Conservation (phyloP, 768 basidiomycete species). For the Agaricus blazei region DNA sequence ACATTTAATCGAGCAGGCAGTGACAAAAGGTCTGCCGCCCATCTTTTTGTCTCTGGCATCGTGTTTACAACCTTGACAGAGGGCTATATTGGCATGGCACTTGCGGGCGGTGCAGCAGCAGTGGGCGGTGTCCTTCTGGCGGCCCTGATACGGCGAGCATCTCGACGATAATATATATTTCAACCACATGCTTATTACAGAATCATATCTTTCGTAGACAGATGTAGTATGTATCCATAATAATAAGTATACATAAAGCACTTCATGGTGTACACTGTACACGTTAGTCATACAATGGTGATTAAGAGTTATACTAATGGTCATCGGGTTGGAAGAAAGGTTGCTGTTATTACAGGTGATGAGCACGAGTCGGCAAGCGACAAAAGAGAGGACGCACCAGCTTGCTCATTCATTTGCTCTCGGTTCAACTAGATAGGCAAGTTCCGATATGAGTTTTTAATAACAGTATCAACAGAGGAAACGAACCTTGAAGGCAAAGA, state of each 20-base stretch:
- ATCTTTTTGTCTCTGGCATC: neutral
- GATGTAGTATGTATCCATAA: slow-evolving; percentile 5
- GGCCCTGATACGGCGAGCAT: slow-evolving; percentile 80
- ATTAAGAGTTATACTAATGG: neutral
- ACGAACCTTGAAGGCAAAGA: slow-evolving; percentile 75
- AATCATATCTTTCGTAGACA: neutral
- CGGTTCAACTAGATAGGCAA: slow-evolving; percentile 35
- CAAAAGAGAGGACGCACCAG: slow-evolving; percentile 38
- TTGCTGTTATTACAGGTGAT: slow-evolving; percentile 22
- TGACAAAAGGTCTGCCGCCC: slow-evolving; percentile 62
- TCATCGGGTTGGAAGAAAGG: slow-evolving; percentile 58
- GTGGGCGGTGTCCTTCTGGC: slow-evolving; percentile 72
- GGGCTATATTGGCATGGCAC: slow-evolving; percentile 98
- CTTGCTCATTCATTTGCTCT: slow-evolving; percentile 65
- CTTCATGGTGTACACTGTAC: neutral
- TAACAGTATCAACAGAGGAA: neutral
- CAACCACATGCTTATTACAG: neutral
- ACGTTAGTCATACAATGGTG: neutral
- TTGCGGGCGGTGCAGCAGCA: slow-evolving; percentile 88
- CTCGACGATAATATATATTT: slow-evolving; percentile 37
- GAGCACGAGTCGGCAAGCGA: slow-evolving; percentile 6
- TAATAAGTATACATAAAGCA: slow-evolving; percentile 4
- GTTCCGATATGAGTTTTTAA: neutral
- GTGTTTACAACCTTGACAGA: slow-evolving; percentile 41
- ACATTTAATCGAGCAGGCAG: slow-evolving; percentile 81